A percentile compares a stretch with the other conserved stretches of the same genome.
Conservation (phyloP, 2,329 filamentous ascomycete genomes). For the Clathrospora elynae region DNA sequence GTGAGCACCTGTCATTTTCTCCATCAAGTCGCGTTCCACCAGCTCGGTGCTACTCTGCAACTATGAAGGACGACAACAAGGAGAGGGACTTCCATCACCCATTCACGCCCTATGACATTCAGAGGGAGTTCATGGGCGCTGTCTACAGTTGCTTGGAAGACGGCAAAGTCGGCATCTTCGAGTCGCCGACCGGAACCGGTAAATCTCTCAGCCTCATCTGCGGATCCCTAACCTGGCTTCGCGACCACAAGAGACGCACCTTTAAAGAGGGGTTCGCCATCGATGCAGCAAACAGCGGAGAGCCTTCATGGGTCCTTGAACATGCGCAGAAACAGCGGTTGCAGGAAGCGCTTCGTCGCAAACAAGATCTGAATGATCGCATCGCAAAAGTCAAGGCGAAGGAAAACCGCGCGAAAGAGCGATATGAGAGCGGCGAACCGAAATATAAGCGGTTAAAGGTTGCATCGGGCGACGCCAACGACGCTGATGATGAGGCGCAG, state of each 20-base stretch:
- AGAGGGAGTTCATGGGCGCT: slow-evolving; percentile 83
- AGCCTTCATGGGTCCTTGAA: slow-evolving; percentile 84
- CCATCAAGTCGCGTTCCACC: slow-evolving; percentile 10
- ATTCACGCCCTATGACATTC: slow-evolving; percentile 84
- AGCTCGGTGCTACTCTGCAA: background rate
- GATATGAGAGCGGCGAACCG: slow-evolving; percentile 55
- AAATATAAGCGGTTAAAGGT: slow-evolving; percentile 52
- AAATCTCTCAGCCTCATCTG: slow-evolving; percentile 94
- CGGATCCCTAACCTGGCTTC: slow-evolving; percentile 87
- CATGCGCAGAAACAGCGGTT: slow-evolving; percentile 72
- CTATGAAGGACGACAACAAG: slow-evolving; percentile 23
- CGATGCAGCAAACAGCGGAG: slow-evolving; percentile 62
- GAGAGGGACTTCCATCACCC: slow-evolving; percentile 77
- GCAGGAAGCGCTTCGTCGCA: slow-evolving; percentile 67
- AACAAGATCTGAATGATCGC: slow-evolving; percentile 75
- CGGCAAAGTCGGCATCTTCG: slow-evolving; percentile 83
- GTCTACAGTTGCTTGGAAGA: slow-evolving; percentile 79
- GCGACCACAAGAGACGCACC: slow-evolving; percentile 71
- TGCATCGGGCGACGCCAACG: slow-evolving; percentile 8
- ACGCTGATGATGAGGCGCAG: slow-evolving; percentile 61
- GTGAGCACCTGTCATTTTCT: slow-evolving; percentile 17
- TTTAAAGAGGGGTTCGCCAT: slow-evolving; percentile 61
- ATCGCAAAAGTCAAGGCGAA: slow-evolving; percentile 67
- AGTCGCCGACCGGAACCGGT: slow-evolving; percentile 91
- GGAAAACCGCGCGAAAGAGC: slow-evolving; percentile 65